Evolutionary conservation across 208 protist species (phyloP).

Genomic region (Crithidia bombi): DNA sequence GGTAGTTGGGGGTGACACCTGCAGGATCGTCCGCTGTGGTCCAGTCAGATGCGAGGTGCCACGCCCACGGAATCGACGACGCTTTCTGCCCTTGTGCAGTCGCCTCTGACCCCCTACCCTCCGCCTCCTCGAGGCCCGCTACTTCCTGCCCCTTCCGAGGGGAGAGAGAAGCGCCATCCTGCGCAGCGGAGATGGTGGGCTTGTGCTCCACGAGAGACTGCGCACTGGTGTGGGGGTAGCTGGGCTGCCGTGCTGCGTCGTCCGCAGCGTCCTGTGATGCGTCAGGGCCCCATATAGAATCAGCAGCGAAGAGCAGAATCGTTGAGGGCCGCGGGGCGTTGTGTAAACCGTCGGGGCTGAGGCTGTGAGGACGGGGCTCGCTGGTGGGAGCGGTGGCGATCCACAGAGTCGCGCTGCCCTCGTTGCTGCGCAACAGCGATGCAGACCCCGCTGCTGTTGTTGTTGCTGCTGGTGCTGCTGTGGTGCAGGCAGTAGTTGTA

Average conservation of each 20-base stretch:
- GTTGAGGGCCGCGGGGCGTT: not conserved
- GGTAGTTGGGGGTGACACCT: constrained; percentile 15
- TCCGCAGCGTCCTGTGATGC: not conserved
- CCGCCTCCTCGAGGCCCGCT: not conserved
- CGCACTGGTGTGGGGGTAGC: not conserved
- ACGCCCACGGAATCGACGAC: constrained; percentile 26
- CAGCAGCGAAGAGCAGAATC: not conserved
- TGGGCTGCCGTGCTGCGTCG: not conserved
- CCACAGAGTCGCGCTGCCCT: too few species aligned
- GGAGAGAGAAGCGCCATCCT: too few species aligned
- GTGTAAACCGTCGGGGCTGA: too few species aligned
- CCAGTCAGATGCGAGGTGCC: constrained; percentile 3
- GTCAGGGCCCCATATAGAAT: constrained; percentile 13
- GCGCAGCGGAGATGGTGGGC: not conserved
- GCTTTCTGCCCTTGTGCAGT: too few species aligned
- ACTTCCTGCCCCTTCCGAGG: too few species aligned
- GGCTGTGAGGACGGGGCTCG: too few species aligned
- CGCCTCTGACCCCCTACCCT: too few species aligned
- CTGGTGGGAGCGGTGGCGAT: too few species aligned
- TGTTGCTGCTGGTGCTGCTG: too few species aligned
- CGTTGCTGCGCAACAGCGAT: too few species aligned
- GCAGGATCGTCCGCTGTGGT: constrained; percentile 1
- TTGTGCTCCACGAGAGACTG: not conserved
- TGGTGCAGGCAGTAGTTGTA: too few species aligned
- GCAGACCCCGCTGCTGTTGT: too few species aligned